Percentiles rank a stretch among this genome's conserved stretches.
These are phyloP conservation scores for Colletotrichum sp. DNA, from an alignment of 2,329 filamentous ascomycete genomes.

Conservation along the genomic window DNA sequence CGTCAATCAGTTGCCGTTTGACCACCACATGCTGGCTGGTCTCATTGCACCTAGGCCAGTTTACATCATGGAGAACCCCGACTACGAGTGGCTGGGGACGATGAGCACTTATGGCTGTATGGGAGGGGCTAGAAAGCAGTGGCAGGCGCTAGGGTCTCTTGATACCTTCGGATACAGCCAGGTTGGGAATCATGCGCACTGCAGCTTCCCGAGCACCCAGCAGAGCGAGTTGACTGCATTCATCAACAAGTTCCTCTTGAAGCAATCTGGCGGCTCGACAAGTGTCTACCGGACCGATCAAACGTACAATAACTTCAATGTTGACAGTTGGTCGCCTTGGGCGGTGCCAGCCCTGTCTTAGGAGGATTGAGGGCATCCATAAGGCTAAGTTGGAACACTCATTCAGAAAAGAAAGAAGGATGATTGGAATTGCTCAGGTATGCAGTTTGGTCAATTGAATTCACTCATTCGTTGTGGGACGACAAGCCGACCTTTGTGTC, in stretches of 20 bases:
- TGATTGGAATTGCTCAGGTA: not conserved
- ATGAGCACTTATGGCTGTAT: constrained; percentile 55
- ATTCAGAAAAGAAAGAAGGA: not conserved
- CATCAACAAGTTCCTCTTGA: constrained; percentile 52
- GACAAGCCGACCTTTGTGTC: rapidly evolving
- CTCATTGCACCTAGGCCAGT: constrained; percentile 55
- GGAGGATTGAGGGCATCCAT: rapidly evolving
- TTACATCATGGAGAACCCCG: constrained; percentile 56
- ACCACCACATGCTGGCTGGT: constrained; percentile 58
- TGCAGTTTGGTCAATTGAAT: not conserved
- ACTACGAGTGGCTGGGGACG: constrained; percentile 55
- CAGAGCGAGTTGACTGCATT: constrained; percentile 50
- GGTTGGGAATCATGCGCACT: constrained; percentile 53
- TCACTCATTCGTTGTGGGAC: not conserved
- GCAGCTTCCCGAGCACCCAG: constrained; percentile 51
- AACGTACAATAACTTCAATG: constrained; percentile 13
- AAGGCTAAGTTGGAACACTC: not conserved
- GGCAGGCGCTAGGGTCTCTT: constrained; percentile 49
- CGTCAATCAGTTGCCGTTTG: constrained; percentile 49
- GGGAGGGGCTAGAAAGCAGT: constrained; percentile 50
- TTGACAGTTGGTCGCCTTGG: constrained; percentile 18
- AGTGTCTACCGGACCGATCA: constrained; percentile 10
- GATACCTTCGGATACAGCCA: constrained; percentile 56
- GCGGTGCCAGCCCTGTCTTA: constrained; percentile 1
- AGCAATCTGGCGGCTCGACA: not conserved